These are phyloP conservation scores for Teratosphaeria viscida DNA, from an alignment of 2,329 filamentous ascomycete genomes.

Conservation along the genomic window DNA sequence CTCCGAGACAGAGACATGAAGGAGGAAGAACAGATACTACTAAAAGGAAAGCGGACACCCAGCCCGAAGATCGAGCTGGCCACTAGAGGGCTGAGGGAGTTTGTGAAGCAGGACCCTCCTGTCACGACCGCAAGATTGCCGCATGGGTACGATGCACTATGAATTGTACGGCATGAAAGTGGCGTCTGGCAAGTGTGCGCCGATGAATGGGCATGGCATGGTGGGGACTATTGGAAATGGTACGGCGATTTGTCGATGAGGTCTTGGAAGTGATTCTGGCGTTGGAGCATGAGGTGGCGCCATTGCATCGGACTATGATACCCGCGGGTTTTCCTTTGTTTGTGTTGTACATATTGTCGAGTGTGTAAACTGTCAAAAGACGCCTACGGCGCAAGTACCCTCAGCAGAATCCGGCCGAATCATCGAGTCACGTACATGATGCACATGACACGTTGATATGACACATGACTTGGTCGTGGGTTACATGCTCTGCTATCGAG, in stretches of 20 bases:
- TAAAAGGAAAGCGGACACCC: background rate
- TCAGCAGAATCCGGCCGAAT: too few relatives aligned
- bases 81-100: background rate
- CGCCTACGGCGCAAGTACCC: background rate
- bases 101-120: background rate
- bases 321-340: background rate
- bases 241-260: background rate
- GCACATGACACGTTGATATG: too few relatives aligned
- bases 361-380: background rate
- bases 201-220: background rate
- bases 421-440: too few relatives aligned
- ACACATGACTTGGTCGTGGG: too few relatives aligned
- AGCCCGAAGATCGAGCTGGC: conserved; percentile 1
- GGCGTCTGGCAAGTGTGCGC: background rate
- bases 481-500: too few relatives aligned
- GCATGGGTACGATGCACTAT: background rate
- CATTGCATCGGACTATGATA: background rate
- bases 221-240: background rate
- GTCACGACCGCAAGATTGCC: background rate
- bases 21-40: conserved; percentile 30
- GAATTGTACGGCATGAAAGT: background rate
- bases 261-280: background rate
- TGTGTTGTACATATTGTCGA: background rate
- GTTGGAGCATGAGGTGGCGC: background rate
- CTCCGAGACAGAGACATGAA: conserved; percentile 49